Conservation (phyloP, 768 basidiomycete species). For the Rhodotorula babjevae region DNA sequence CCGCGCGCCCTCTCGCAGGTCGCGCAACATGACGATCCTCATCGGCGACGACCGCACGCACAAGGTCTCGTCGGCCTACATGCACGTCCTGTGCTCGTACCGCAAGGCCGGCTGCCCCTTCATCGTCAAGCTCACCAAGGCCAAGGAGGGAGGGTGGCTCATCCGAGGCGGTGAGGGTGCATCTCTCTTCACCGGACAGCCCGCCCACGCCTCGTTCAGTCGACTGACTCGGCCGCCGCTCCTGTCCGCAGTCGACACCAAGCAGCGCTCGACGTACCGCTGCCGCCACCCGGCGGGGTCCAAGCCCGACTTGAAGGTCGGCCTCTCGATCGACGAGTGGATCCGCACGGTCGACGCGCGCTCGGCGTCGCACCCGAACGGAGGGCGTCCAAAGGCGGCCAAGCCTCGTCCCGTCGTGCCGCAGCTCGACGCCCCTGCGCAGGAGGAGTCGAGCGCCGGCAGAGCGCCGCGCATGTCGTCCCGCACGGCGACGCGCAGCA, state of each 20-base stretch:
- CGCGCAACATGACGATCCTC: conserved; percentile 17
- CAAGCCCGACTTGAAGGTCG: conserved; percentile 1
- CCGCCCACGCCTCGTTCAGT: too few relatives aligned
- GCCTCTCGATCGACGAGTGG: not conserved
- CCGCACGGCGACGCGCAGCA: not conserved
- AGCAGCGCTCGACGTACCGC: conserved; percentile 29
- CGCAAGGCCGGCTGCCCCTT: conserved; percentile 30
- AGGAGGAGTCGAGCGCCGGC: not conserved
- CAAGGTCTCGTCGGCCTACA: conserved; percentile 33
- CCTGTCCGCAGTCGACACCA: conserved; percentile 4
- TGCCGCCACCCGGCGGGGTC: conserved; percentile 30
- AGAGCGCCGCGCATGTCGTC: not conserved
- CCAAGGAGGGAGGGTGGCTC: conserved; percentile 37
- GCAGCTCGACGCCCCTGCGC: not conserved
- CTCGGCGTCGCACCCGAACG: not conserved
- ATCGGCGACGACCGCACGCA: conserved; percentile 36
- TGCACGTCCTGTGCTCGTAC: conserved; percentile 37
- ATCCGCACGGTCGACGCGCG: not conserved
- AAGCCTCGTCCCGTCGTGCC: not conserved
- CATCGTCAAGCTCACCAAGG: conserved; percentile 30
- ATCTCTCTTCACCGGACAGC: not conserved
- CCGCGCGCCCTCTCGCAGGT: not conserved
- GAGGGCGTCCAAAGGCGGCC: not conserved
- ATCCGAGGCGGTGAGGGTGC: conserved; percentile 6
- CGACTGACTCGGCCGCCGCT: not conserved